Evolutionary conservation across 495 filamentous ascomycete species (phyloP).

Genomic region (Hyaloscypha bicolor): DNA sequence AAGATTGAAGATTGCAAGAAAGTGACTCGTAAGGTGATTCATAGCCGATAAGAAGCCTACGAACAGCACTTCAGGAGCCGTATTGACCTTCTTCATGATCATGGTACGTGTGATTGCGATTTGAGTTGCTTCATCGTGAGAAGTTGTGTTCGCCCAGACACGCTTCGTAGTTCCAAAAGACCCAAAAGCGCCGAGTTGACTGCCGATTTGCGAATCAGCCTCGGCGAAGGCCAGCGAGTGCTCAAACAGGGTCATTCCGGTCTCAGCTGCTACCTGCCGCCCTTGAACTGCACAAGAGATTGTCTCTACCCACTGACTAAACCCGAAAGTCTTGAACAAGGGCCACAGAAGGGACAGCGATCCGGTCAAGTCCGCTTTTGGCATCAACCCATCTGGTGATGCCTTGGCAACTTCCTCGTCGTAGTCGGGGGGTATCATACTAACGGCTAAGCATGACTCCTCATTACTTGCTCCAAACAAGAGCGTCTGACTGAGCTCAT

Average conservation of each 20-base stretch:
- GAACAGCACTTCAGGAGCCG: conserved; percentile 84
- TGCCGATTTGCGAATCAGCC: conserved; percentile 82
- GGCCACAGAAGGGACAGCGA: conserved; percentile 88
- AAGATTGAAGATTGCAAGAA: conserved; percentile 76
- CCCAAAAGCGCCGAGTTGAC: conserved; percentile 71
- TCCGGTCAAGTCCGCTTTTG: conserved; percentile 52
- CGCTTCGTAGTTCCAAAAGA: conserved; percentile 52
- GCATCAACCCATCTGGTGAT: conserved; percentile 45
- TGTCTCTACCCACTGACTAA: conserved; percentile 87
- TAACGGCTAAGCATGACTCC: conserved; percentile 69
- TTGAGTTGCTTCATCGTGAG: conserved; percentile 43
- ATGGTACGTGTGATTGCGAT: conserved; percentile 57
- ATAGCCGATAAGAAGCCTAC: conserved; percentile 85
- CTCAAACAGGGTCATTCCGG: conserved; percentile 95
- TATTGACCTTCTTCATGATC: conserved; percentile 67
- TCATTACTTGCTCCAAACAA: conserved; percentile 69
- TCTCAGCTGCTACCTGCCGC: conserved; percentile 76
- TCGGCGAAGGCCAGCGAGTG: conserved; percentile 96
- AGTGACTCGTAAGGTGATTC: conserved; percentile 83
- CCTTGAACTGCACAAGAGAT: conserved; percentile 88
- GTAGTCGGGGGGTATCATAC: conserved; percentile 61
- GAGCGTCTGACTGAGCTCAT: conserved; percentile 66
- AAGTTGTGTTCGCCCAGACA: conserved; percentile 21
- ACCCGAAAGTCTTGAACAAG: conserved; percentile 76
- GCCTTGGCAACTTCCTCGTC: conserved; percentile 28